These are phyloP conservation scores for Boechera divaricarpa DNA, from an alignment of 345 rosid genomes.

Conservation along the genomic window DNA sequence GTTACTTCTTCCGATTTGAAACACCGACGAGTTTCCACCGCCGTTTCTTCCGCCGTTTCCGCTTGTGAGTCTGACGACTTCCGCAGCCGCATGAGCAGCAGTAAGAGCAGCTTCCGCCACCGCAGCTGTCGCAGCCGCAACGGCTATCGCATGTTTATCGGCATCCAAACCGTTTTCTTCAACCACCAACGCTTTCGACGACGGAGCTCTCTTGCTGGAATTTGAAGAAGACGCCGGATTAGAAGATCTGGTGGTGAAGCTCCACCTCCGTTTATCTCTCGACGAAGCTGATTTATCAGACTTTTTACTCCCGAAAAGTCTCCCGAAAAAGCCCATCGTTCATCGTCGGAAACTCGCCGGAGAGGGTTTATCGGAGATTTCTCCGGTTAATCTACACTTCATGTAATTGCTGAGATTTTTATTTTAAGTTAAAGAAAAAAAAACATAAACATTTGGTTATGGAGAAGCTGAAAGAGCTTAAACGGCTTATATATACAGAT, in stretches of 20 bases:
- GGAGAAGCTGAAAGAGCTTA: constrained; percentile 23
- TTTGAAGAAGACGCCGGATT: constrained; percentile 16
- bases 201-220: constrained; percentile 23
- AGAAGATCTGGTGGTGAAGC: constrained; percentile 60
- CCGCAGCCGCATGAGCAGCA: constrained; percentile 94
- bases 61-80: constrained; percentile 82
- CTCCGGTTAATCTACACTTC: constrained; percentile 12
- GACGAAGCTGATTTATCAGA: constrained; percentile 35
- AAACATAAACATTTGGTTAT: constrained; percentile 9
- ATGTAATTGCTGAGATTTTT: background rate
- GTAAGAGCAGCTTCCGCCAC: constrained; percentile 95
- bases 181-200: background rate
- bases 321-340: constrained; percentile 76
- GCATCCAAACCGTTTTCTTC: constrained; percentile 52
- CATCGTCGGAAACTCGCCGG: constrained; percentile 41
- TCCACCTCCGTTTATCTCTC: constrained; percentile 65
- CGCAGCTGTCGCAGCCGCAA: constrained; percentile 63
- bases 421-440: background rate
- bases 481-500: background rate
- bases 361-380: background rate
- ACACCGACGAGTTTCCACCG: constrained; percentile 25
- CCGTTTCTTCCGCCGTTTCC: constrained; percentile 31
- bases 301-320: constrained; percentile 71
- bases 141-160: constrained; percentile 68
- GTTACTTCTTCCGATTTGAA: constrained; percentile 41